These are phyloP conservation scores for Gaeumannomyces sp. DNA, from an alignment of 2,329 filamentous ascomycete genomes.

Conservation along the genomic window DNA sequence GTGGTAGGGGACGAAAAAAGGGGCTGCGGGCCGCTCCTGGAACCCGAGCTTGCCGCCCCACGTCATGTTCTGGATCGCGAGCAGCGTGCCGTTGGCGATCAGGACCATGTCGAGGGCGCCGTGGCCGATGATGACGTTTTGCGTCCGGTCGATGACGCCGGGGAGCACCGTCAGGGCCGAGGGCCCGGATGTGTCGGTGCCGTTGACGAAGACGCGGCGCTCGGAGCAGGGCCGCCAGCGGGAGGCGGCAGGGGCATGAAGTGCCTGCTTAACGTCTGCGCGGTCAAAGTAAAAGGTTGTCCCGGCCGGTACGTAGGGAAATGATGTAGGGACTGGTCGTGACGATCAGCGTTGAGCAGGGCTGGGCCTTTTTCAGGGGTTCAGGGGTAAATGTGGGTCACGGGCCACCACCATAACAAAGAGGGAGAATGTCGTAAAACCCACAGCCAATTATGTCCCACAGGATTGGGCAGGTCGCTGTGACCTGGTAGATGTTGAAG, in stretches of 20 bases:
- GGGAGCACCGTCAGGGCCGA: constrained; percentile 43
- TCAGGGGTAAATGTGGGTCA: too few species aligned
- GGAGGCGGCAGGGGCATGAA: constrained; percentile 63
- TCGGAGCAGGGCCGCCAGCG: constrained; percentile 23
- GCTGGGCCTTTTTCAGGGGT: too few species aligned
- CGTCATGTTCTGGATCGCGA: constrained; percentile 74
- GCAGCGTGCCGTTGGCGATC: constrained; percentile 60
- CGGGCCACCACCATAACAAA: too few species aligned
- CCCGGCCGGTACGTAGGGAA: constrained; percentile 49
- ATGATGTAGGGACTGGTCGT: background rate
- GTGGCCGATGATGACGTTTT: constrained; percentile 68
- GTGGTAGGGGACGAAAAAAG: constrained; percentile 65
- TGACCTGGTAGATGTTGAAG: constrained; percentile 64
- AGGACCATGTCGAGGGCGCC: constrained; percentile 64
- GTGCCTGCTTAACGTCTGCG: constrained; percentile 24
- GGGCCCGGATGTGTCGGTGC: constrained; percentile 33
- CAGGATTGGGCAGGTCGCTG: constrained; percentile 58
- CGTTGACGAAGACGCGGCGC: constrained; percentile 30
- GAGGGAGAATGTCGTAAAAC: background rate
- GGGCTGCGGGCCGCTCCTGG: constrained; percentile 41
- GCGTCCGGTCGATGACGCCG: constrained; percentile 64
- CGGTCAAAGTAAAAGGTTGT: constrained; percentile 52
- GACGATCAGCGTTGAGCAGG: background rate
- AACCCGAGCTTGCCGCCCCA: constrained; percentile 45
- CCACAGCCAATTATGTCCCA: constrained; percentile 32